Evolutionary conservation across 2,329 filamentous ascomycete genomes (phyloP), one percentile per base, ranked within the genome.

Genomic region (Pestalotiopsis sp.): DNA sequence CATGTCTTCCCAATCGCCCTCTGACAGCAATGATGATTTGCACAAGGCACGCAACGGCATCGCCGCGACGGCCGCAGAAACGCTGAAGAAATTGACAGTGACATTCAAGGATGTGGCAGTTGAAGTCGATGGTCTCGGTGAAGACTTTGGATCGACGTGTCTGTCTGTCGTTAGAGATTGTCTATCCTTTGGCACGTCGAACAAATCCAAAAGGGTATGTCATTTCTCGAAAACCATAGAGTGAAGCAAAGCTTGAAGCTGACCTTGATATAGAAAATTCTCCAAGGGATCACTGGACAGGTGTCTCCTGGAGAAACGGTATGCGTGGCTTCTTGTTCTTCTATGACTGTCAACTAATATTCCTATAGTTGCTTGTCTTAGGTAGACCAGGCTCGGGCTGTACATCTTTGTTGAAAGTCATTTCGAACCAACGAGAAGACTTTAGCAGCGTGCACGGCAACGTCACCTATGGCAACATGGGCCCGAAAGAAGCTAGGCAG

Each of bases 271-370:
- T 49, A 83, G 81, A 79, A 79, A 4, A 83, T 83, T 27, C 69
- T 83, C 1, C 78, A 80, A 45, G 73, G 79, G 40, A 71, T 81
- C 1, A 78, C 73, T 23, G 81, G 81, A 1, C 81, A 83, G 66
- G 79, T 83, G 0, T 77, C 76, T 4, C 81, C 81, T 0, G 81
- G 81, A 0, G 81, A 83, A 69, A 83, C 82, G 81, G 81, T 83
- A 77, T 49, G 73, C 41, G n/a, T 23, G 7, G 2, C 4, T 36
- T 52, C 64, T 41, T 27, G 4, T 27, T 25, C 3, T 49, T 20
- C 5, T 27, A 14, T 20, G 57, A 11, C 27, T 38, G 7, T 41
- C 5, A 38, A 27, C 17, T 45, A 12, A 65, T 58, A 17, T 61
- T 4, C 13, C 63, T 25, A 65, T 58, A 77, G 77, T 71, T 79